phyloP scores from a whole-genome alignment of 352 stramenopile genomes.

The Phytophthora aleatoria region DNA sequence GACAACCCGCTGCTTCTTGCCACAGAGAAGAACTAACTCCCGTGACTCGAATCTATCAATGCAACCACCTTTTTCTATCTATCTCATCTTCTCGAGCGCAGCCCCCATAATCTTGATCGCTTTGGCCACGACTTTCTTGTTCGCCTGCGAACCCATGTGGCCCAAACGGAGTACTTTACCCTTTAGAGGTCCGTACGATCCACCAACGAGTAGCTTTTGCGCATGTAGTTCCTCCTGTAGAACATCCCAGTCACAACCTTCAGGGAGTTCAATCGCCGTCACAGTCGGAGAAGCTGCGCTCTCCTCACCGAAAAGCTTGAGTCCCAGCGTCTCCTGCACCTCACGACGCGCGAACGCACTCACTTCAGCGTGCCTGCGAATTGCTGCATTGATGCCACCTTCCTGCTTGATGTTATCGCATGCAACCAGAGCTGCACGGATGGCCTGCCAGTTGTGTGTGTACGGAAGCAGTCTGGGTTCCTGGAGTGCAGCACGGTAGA shows the following conservation, averaged over 20 bases:
- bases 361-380: slow-evolving; percentile 42
- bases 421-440: slow-evolving; percentile 45
- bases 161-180: slow-evolving; percentile 57
- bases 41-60: slow-evolving; percentile 4
- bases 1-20: slow-evolving; percentile 62
- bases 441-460: slow-evolving; percentile 64
- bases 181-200: slow-evolving; percentile 48
- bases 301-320: slow-evolving; percentile 46
- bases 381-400: slow-evolving; percentile 35
- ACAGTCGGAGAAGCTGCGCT: slow-evolving; percentile 48
- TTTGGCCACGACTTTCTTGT: slow-evolving; percentile 39
- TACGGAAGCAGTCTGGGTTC: slow-evolving; percentile 51
- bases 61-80: slow-evolving; percentile 5
- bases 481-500: slow-evolving; percentile 38
- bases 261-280: slow-evolving; percentile 50
- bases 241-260: slow-evolving; percentile 32
- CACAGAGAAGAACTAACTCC: slow-evolving; percentile 40
- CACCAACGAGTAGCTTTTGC: slow-evolving; percentile 45
- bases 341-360: slow-evolving; percentile 40
- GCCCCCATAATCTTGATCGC: slow-evolving; percentile 39
- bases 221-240: slow-evolving; percentile 40
- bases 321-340: slow-evolving; percentile 32
- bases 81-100: slow-evolving; percentile 38
- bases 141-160: slow-evolving; percentile 60
- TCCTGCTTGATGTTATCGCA: slow-evolving; percentile 42